Base-by-base conservation (phyloP, 306 rosid species). In the Glycyrrhiza uralensis region DNA sequence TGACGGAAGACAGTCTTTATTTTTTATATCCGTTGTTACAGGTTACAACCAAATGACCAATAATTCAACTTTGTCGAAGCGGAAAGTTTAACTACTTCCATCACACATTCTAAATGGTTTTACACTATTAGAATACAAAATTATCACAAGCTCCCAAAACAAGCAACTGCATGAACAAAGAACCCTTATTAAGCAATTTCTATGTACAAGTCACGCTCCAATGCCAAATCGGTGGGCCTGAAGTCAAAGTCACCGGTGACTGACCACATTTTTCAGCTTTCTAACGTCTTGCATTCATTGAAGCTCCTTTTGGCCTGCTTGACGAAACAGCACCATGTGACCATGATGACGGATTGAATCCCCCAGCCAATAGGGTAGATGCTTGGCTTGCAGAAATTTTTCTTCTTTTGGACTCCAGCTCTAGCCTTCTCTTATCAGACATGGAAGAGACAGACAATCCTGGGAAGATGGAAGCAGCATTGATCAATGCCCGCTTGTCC, bases 401-500 rank as follows among this genome's bases (percentile, higher is more conserved):
- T 85, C 96, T 85, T 81, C 95, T 73, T 79, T 92, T 92, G 56
- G 91, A 76, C 74, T 92, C 91, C 20, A 88, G 82, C 60, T 86
- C 91, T 66, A 67, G 72, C 32, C 78, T 83, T 70, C 84, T 85
- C 82, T 82, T 82, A 66, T 64, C 71, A 19, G 91, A 29, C 23
- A 13, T 45, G 14, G 88, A 85, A 56, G 87, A 76, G 39, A 80
- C 75, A 44, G 88, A 69, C 7, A 80, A 62, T 38, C 68, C 68
- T 19, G 89, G 75, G 77, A 92, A 92, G 65, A 92, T 88, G 15
- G 95, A 84, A 23, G 82, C 46, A 11, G 88, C 76, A 23, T 79
- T 80, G 58, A 92, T 90, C 79, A 92, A 28, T 17, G 98, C 96
- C 29, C 91, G 87, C 77, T 88, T 90, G 63, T 92, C 84, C 84